Evolutionary conservation across 441 rosid genomes (phyloP).

Genomic region (Corymbia citriodora): DNA sequence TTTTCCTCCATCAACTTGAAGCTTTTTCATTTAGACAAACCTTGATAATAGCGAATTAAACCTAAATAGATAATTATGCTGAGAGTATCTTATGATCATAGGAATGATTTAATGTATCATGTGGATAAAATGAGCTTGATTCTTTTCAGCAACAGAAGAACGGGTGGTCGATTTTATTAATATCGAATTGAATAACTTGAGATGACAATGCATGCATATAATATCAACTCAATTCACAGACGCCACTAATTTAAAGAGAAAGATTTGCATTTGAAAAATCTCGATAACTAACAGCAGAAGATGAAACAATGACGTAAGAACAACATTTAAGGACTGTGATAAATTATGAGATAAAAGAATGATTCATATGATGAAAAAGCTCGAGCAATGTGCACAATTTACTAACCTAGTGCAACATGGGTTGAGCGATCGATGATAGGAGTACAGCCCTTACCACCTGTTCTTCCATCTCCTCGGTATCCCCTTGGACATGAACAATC

Average conservation of each 20-base stretch:
- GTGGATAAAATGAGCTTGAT: not conserved
- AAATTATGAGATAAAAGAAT: fast-evolving
- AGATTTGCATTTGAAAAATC: fast-evolving
- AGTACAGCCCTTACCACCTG: not conserved
- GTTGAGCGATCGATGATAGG: not conserved
- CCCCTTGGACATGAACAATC: not conserved
- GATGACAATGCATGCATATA: not conserved
- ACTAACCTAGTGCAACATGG: not conserved
- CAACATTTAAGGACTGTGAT: not conserved
- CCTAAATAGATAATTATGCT: not conserved
- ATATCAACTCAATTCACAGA: not conserved
- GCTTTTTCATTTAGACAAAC: not conserved
- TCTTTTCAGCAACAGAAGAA: not conserved
- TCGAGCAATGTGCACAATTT: not conserved
- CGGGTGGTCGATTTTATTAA: not conserved
- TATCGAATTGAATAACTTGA: not conserved
- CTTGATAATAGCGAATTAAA: not conserved
- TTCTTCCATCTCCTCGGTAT: not conserved
- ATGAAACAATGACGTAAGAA: not conserved
- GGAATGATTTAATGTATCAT: not conserved
- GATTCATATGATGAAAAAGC: not conserved
- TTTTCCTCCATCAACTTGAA: not conserved
- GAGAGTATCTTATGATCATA: not conserved
- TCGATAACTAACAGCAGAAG: not conserved
- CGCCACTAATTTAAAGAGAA: not conserved